Evolutionary conservation across 768 basidiomycete species (phyloP).

Genomic region (Auricularia sp.): DNA sequence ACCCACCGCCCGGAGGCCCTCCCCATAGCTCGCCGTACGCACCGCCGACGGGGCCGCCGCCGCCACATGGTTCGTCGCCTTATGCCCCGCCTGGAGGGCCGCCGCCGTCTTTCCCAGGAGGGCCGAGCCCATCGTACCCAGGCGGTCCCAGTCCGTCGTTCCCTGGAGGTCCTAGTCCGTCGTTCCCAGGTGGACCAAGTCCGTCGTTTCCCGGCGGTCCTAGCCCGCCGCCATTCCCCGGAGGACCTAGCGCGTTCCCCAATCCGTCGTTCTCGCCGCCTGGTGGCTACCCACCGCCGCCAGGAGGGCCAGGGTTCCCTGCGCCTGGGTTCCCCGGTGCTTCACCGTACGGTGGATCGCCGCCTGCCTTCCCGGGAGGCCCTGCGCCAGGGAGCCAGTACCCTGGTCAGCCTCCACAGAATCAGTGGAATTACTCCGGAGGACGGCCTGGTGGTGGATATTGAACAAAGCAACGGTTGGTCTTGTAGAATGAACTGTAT

Average conservation of each 20-base stretch:
- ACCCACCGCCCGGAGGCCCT: background rate
- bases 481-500: background rate
- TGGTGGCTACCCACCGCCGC: background rate
- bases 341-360: background rate
- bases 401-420: background rate
- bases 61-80: slow-evolving; percentile 16
- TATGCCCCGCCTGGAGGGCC: slow-evolving; percentile 19
- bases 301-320: slow-evolving; percentile 10
- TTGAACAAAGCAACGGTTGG: background rate
- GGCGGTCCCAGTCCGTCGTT: slow-evolving; percentile 12
- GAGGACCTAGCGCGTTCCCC: background rate
- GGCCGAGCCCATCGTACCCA: slow-evolving; percentile 11
- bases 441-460: background rate
- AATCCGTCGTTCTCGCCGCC: background rate
- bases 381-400: background rate
- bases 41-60: slow-evolving; percentile 19
- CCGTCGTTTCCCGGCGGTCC: background rate
- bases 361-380: background rate
- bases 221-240: background rate
- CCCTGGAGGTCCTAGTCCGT: slow-evolving; percentile 7
- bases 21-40: slow-evolving; percentile 8
- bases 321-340: slow-evolving; percentile 23
- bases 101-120: slow-evolving; percentile 24
- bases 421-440: background rate
- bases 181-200: slow-evolving; percentile 4